Evolutionary conservation across 1,139 yeast genomes (phyloP), one percentile per base, ranked within the genome.

Genomic region (Candida glucosophila): DNA sequence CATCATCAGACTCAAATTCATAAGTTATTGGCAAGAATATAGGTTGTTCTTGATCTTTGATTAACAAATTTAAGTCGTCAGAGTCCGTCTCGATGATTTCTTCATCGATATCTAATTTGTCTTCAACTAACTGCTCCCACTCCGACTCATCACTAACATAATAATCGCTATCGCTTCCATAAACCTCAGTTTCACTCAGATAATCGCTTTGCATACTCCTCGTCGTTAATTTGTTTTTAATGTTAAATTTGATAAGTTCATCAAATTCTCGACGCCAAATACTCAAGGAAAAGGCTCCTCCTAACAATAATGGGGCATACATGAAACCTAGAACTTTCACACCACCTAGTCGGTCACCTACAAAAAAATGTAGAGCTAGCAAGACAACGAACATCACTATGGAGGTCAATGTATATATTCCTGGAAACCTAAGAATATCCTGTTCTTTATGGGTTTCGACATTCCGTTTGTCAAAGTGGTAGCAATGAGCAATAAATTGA

Each of bases 401-500:
- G 3, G 70, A 55, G 7, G 55, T 35, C 1, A 20, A 29, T 45
- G 74, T 71, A 47, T 73, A 74, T 5, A 71, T 57, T 37, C 60
- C 56, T 13, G 56, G 36, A n/a, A n/a, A n/a, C n/a, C n/a, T n/a
- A n/a, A n/a, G n/a, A n/a, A n/a, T n/a, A n/a, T n/a, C n/a, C n/a
- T n/a, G n/a, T n/a, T n/a, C n/a, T n/a, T n/a, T n/a, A n/a, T n/a
- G n/a, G n/a, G n/a, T n/a, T n/a, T 73, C 65, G 42, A 47, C 55
- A 14, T 41, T 49, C 42, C 38, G 58, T 19, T 63, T 41, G 45
- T 74, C 81, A 41, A 52, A 73, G 25, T 76, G 54, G 15, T 70
- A 47, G 36, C 73, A 66, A 22, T 73, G 49, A 2, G 75, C 47
- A 11, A 71, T 48, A 27, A 69, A 62, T 11, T 57, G 31, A 0